These are phyloP conservation scores for Fusarium liriodendri DNA, from an alignment of 2,329 filamentous ascomycete species.

Conservation along the genomic window DNA sequence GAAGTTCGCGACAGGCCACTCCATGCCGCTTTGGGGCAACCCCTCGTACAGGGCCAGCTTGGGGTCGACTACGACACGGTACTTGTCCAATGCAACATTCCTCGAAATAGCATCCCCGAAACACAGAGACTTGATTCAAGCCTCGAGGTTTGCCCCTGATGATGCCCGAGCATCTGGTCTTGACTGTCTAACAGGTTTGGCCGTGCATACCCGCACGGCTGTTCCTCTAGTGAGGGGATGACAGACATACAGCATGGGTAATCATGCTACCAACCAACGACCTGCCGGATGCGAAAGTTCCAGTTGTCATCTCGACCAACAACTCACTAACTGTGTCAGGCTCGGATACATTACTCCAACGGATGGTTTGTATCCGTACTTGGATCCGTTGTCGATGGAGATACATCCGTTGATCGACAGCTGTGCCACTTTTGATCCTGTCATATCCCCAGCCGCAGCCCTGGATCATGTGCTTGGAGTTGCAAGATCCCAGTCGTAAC, in stretches of 20 bases:
- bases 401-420: constrained; percentile 29
- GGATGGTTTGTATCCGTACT: constrained; percentile 3
- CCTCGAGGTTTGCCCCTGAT: not conserved
- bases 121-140: constrained; percentile 1
- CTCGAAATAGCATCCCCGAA: constrained; percentile 1
- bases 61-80: constrained; percentile 21
- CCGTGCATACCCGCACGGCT: not conserved
- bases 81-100: constrained; percentile 19
- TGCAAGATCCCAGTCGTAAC: constrained; percentile 5
- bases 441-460: constrained; percentile 4
- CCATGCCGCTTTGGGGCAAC: constrained; percentile 17
- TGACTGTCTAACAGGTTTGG: not conserved
- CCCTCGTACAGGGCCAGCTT: constrained; percentile 8
- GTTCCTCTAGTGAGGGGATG: not conserved
- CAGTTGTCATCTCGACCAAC: constrained; percentile 3
- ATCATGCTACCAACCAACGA: constrained; percentile 16
- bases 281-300: constrained; percentile 24
- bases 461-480: constrained; percentile 19
- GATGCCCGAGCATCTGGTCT: not conserved
- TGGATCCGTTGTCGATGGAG: constrained; percentile 6
- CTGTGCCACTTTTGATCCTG: constrained; percentile 26
- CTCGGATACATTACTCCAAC: constrained; percentile 6
- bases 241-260: not conserved
- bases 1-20: constrained; percentile 34
- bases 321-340: constrained; percentile 8